Evolutionary conservation across 2,329 filamentous ascomycete genomes (phyloP).

Genomic region (Pseudogymnoascus sp.): DNA sequence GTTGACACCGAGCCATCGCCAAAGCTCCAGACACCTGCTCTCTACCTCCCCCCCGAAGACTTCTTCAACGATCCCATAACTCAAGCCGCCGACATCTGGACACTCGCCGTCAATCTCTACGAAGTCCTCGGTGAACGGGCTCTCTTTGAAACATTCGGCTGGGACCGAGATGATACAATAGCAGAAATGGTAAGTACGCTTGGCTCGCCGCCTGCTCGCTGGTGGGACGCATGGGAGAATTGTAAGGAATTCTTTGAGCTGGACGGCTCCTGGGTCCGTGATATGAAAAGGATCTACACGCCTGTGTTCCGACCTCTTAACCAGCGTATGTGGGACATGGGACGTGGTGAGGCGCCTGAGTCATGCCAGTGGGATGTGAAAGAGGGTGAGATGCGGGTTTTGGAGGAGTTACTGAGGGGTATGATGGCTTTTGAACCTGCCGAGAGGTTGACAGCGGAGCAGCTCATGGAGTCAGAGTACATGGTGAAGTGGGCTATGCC

Average conservation of each 20-base stretch:
- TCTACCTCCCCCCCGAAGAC: not conserved
- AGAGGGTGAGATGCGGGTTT: constrained; percentile 9
- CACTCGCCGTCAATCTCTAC: constrained; percentile 17
- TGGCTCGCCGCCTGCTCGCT: constrained; percentile 17
- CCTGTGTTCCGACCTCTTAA: not conserved
- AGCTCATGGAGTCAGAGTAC: constrained; percentile 5
- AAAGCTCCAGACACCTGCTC: not conserved
- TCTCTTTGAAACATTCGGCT: constrained; percentile 15
- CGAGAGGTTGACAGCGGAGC: not conserved
- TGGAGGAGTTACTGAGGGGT: constrained; percentile 15
- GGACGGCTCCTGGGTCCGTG: constrained; percentile 3
- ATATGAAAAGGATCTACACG: not conserved
- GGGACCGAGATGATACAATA: constrained; percentile 16
- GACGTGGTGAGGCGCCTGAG: not conserved
- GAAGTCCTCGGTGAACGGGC: constrained; percentile 16
- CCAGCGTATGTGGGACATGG: not conserved
- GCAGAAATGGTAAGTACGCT: constrained; percentile 13
- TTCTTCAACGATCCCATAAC: constrained; percentile 11
- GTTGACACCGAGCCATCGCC: not conserved
- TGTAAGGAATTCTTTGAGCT: constrained; percentile 13
- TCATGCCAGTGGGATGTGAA: not conserved
- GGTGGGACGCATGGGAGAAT: constrained; percentile 19
- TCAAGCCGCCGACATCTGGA: constrained; percentile 19
- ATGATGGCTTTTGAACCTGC: constrained; percentile 12
- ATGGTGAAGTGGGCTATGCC: constrained; percentile 11